Base-by-base conservation (phyloP, 2,329 filamentous ascomycete genomes). In the Phyllosticta citrichinensis region DNA sequence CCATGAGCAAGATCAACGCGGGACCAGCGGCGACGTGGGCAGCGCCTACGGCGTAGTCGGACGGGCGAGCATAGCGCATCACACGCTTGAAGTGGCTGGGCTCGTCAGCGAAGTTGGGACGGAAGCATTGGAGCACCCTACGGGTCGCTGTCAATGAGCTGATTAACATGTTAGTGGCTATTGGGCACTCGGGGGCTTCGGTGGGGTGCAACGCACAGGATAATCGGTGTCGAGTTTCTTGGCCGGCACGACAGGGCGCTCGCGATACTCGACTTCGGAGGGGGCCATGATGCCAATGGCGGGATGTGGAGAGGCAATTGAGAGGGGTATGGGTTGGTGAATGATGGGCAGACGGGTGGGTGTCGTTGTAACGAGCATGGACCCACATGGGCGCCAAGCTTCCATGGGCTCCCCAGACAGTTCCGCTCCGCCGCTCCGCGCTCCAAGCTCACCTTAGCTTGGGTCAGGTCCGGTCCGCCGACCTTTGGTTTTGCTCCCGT, bases 131-230 rank as follows among this genome's bases (percentile, higher is more conserved):
- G 60, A 56, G 50, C 59, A 57, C 24, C 87, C 74, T 92, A 97
- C 92, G 94, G 94, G 78, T 99, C 94, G 80, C 90, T 95, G 81
- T 99, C 94, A 77, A 99, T 97, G 79, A 97, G 88, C 94, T 99
- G 78, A 27, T 51, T 50, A 55, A 62, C 52, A 50, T 55, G 65
- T 73, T 70, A 73, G 71, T 66, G 40, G 58, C 60, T 52, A 59
- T n/a, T 53, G 20, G 55, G 58, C 63, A 58, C 68, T 68, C 69
- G 67, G 65, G 66, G 58, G 67, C 71, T 65, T 62, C 68, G 68
- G 60, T 62, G 61, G 52, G 61, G 66, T 62, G 66, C 63, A 60
- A 80, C 89, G 71, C 80, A 97, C 94, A 62, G 93, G 93, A 75
- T 89, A 97, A 63, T 94, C 87, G 69, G 89, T 89, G 74, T 87